These are phyloP conservation scores for Eucalyptus dawsonii DNA, from an alignment of 345 rosid species.

Conservation along the genomic window DNA sequence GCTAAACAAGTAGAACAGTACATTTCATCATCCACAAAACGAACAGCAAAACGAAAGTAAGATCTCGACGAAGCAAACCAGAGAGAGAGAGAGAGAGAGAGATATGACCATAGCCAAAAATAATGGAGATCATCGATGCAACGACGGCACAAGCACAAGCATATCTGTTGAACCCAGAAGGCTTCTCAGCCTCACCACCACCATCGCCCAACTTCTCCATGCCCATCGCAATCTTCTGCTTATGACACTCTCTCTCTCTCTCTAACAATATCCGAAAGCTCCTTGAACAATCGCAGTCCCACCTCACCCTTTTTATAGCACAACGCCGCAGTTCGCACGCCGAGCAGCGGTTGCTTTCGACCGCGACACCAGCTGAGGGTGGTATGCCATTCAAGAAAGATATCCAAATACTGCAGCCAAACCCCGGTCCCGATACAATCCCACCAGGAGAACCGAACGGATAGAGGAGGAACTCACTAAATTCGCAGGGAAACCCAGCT, in stretches of 20 bases:
- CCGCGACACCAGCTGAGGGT: background rate
- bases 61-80: background rate
- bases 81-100: background rate
- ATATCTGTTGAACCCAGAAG: conserved; percentile 30
- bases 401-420: background rate
- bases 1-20: background rate
- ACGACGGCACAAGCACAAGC: conserved; percentile 54
- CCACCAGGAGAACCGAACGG: too few species aligned
- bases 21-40: background rate
- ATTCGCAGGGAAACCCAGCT: too few species aligned
- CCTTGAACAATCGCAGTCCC: background rate
- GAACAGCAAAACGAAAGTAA: background rate
- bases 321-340: background rate
- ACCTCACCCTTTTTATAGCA: background rate
- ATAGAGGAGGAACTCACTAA: too few species aligned
- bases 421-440: background rate
- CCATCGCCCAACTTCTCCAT: background rate
- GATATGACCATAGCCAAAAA: conserved; percentile 48
- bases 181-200: background rate
- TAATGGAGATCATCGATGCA: conserved; percentile 65
- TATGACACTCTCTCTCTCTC: background rate
- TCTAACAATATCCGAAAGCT: background rate
- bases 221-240: background rate
- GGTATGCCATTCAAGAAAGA: background rate
- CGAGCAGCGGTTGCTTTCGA: background rate